A percentile compares a stretch with the other conserved stretches of the same genome.
Conservation (phyloP, 164 flowering plant genomes). For the Houttuynia cordata region DNA sequence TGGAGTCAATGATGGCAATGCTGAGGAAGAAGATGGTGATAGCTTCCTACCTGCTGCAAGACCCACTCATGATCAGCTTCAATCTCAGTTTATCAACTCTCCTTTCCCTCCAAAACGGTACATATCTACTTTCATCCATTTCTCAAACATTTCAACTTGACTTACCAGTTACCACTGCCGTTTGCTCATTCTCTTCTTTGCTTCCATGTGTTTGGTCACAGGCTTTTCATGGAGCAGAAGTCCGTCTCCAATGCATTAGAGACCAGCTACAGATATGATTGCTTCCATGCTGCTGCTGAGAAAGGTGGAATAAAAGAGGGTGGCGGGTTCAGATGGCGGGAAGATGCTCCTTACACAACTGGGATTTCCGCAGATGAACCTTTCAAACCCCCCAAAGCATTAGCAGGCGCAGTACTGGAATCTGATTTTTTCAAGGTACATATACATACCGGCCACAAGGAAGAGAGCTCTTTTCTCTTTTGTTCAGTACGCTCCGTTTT, state of each 20-base stretch:
- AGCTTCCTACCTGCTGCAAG: conserved; percentile 14
- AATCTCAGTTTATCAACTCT: conserved; percentile 19
- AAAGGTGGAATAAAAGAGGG: conserved; percentile 20
- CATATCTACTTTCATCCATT: conserved; percentile 2
- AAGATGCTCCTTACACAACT: conserved; percentile 3
- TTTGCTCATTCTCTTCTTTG: conserved; percentile 5
- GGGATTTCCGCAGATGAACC: conserved; percentile 15
- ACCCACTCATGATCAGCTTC: conserved; percentile 21
- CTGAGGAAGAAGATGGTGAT: conserved; percentile 27
- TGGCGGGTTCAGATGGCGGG: conserved; percentile 18
- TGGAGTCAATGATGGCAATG: conserved; percentile 24
- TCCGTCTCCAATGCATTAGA: conserved; percentile 25
- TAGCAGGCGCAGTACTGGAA: conserved; percentile 20
- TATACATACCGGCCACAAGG: not conserved
- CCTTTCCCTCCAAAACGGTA: conserved; percentile 35
- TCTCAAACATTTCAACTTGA: not conserved
- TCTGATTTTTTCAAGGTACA: conserved; percentile 35
- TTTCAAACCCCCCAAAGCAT: conserved; percentile 21
- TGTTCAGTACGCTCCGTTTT: not conserved
- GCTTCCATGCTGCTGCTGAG: conserved; percentile 15
- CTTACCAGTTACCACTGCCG: not conserved
- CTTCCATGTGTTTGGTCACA: conserved; percentile 4
- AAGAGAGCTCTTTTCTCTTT: not conserved
- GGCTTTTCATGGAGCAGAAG: conserved; percentile 38
- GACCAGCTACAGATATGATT: conserved; percentile 38